Base-by-base conservation (phyloP, 2,329 filamentous ascomycete genomes). In the Emmonsiellopsis sp. region DNA sequence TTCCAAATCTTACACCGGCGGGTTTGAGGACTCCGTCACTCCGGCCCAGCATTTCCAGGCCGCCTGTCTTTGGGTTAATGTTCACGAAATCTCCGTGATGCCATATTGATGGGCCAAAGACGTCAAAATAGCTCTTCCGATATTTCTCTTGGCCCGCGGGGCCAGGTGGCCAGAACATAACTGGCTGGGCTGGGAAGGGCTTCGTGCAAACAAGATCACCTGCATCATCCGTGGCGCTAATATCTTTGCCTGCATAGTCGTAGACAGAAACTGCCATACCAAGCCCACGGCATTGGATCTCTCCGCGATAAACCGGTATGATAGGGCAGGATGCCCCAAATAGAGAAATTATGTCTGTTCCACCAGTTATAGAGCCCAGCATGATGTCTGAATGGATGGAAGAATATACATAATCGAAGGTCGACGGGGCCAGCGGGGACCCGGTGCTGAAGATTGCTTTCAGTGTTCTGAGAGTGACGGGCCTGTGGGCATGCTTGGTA, bases 11-110 rank as follows among this genome's bases (percentile, higher is more conserved):
- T 14, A 98, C 89, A 2, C 93, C 93, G 0, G 86, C 82, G 0
- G 93, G 93, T 67, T 98, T 98, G 11, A 98, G 74, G 5, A 97
- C 88, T 3, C 93, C 93, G 62, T 98, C 92, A 50, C 87, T 93
- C 31, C 92, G 81, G 2, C 93, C 92, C 0, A 97, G 79, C 92
- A 97, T 97, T 59, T 89, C 78, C 8, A 97, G 73, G 0, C 90
- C 88, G 10, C 88, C 84, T 0, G 88, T 93, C 13, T 72, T 64
- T 0, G 83, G 79, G 61, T 90, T 86, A 64, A 86, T 74, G 21
- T 80, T 75, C 36, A 96, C 82, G 65, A 96, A 97, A 70, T 98
- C 93, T 33, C 92, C 92, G 64, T 98, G 92, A 65, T 95, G 90
- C 93, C 93, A 97, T 14, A 78, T 73, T 1, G 76, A 74, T 0